Conservation (phyloP, 768 basidiomycete genomes). For the Trametopsis cervina region DNA sequence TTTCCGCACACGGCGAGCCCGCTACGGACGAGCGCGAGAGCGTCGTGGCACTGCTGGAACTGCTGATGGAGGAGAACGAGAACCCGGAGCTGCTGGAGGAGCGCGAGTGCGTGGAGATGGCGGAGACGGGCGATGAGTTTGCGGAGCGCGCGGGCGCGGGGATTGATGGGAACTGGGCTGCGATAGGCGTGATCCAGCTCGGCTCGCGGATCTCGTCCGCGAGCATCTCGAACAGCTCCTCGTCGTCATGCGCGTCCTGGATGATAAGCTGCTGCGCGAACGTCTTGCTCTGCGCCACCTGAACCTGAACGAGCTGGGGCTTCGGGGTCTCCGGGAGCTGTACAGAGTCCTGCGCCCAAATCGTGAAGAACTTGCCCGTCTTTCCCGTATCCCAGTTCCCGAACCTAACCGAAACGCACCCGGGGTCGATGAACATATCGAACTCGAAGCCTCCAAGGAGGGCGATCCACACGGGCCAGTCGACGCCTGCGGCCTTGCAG, state of each 20-base stretch:
- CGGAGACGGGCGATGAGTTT: slow-evolving; percentile 35
- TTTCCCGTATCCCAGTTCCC: slow-evolving; percentile 33
- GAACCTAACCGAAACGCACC: slow-evolving; percentile 64
- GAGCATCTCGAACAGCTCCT: slow-evolving; percentile 68
- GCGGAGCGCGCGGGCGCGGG: slow-evolving; percentile 24
- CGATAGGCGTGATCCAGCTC: slow-evolving; percentile 61
- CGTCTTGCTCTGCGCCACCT: slow-evolving; percentile 38
- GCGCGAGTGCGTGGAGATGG: slow-evolving; percentile 40
- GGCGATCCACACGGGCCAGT: slow-evolving; percentile 79
- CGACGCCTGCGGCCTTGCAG: slow-evolving; percentile 60
- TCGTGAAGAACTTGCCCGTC: slow-evolving; percentile 44
- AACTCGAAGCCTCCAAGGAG: slow-evolving; percentile 64
- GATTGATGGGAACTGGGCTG: slow-evolving; percentile 48
- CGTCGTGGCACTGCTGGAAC: slow-evolving; percentile 34
- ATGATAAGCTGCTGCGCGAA: slow-evolving; percentile 70
- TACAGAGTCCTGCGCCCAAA: slow-evolving; percentile 50
- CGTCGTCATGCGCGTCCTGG: slow-evolving; percentile 64
- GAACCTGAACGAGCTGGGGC: slow-evolving; percentile 12
- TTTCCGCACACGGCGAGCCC: slow-evolving; percentile 20
- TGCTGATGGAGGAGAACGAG: slow-evolving; percentile 55
- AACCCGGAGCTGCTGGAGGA: slow-evolving; percentile 67
- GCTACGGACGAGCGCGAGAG: slow-evolving; percentile 30
- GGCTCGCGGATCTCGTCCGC: slow-evolving; percentile 64
- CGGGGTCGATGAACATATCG: slow-evolving; percentile 78
- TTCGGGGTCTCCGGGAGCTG: slow-evolving; percentile 29